These are phyloP conservation scores for Mycena venus DNA, from an alignment of 768 basidiomycete genomes.

Conservation along the genomic window DNA sequence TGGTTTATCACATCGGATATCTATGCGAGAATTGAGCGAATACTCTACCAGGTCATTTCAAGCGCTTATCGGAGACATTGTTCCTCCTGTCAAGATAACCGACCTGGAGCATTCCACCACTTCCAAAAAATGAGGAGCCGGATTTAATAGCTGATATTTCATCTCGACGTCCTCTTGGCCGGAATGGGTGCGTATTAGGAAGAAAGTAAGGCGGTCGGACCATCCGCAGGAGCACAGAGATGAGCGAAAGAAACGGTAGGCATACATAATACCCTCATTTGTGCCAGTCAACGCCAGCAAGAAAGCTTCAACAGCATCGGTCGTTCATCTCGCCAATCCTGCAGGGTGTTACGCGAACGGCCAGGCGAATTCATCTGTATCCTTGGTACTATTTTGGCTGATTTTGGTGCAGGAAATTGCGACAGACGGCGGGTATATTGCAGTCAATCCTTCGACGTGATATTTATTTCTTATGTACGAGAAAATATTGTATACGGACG, in stretches of 20 bases:
- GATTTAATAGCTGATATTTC: conserved; percentile 94
- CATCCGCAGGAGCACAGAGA: conserved; percentile 63
- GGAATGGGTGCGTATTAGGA: conserved; percentile 51
- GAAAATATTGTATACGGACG: too few species aligned
- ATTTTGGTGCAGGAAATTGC: conserved; percentile 63
- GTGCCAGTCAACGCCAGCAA: conserved; percentile 81
- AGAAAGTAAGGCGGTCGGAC: conserved; percentile 80
- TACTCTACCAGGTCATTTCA: background rate
- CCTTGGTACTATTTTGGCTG: background rate
- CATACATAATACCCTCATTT: conserved; percentile 73
- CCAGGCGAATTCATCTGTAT: conserved; percentile 49
- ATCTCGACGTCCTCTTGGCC: conserved; percentile 69
- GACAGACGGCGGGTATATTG: conserved; percentile 80
- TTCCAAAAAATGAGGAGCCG: conserved; percentile 88
- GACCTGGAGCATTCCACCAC: conserved; percentile 84
- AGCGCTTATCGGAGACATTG: conserved; percentile 92
- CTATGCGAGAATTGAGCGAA: conserved; percentile 53
- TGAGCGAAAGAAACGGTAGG: background rate
- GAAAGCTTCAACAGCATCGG: conserved; percentile 86
- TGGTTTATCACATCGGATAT: conserved; percentile 90
- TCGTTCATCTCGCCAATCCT: conserved; percentile 78
- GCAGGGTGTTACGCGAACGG: conserved; percentile 84
- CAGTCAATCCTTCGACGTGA: conserved; percentile 71
- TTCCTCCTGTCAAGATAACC: conserved; percentile 95
- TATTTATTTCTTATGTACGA: conserved; percentile 1